Percentiles rank a stretch among this genome's conserved stretches.
Evolutionary conservation across 176 grass and related monocot genomes (phyloP).

Genomic region (Triticum turgidum): DNA sequence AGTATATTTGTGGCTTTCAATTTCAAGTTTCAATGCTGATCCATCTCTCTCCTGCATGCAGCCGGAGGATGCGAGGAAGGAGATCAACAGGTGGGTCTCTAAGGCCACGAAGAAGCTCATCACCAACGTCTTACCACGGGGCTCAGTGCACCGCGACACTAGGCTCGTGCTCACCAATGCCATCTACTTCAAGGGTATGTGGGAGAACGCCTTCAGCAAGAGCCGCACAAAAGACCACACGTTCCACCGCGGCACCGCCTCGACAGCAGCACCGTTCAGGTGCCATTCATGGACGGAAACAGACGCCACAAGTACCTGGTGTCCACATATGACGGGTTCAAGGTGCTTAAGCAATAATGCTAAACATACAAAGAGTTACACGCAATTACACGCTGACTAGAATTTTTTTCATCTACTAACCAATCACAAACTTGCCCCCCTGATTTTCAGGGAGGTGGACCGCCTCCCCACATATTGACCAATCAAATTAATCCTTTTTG

Average conservation of each 20-base stretch:
- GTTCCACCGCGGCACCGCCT: neutral
- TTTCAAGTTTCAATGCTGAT: too few species aligned
- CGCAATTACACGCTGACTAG: too few species aligned
- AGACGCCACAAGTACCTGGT: neutral
- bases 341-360: neutral
- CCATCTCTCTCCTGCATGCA: neutral
- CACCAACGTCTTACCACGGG: neutral
- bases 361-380: too few species aligned
- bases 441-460: too few species aligned
- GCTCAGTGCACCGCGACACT: neutral
- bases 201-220: neutral
- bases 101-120: conserved; percentile 27
- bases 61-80: neutral
- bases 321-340: neutral
- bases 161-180: conserved; percentile 34
- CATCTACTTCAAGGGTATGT: conserved; percentile 5
- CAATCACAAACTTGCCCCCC: too few species aligned
- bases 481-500: too few species aligned
- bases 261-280: neutral
- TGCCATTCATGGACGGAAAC: neutral
- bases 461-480: too few species aligned
- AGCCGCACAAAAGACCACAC: neutral
- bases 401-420: too few species aligned
- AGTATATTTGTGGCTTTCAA: neutral
- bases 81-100: conserved; percentile 21